Conservation (phyloP, 345 rosid species). For the Tarenaya hassleriana region DNA sequence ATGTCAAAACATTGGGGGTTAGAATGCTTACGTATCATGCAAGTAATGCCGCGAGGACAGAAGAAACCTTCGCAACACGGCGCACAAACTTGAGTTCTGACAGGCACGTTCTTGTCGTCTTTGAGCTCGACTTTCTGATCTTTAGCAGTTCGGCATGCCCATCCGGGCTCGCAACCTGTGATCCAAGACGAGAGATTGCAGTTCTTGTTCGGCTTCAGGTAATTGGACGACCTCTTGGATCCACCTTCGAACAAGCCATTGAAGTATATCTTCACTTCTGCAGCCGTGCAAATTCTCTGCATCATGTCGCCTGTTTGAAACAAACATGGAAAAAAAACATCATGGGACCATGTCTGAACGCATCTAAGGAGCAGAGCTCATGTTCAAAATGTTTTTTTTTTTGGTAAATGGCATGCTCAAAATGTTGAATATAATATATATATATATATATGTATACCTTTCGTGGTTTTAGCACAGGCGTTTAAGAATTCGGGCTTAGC, state of each 20-base stretch:
- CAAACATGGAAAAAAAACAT: constrained; percentile 16
- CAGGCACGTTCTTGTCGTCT: constrained; percentile 52
- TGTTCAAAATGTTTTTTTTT: not conserved
- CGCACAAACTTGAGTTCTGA: constrained; percentile 41
- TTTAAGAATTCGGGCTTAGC: constrained; percentile 45
- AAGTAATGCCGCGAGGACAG: constrained; percentile 93
- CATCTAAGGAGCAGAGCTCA: no score
- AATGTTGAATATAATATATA: no score
- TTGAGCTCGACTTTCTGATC: constrained; percentile 42
- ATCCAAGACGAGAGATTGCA: constrained; percentile 86
- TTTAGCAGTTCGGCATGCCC: constrained; percentile 66
- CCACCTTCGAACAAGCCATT: constrained; percentile 38
- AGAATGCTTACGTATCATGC: constrained; percentile 99
- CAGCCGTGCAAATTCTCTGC: constrained; percentile 75
- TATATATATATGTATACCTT: constrained; percentile 40
- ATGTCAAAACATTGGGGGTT: no score
- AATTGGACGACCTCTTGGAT: constrained; percentile 38
- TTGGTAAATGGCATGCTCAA: no score
- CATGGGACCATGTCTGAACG: not conserved
- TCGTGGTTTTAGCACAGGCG: constrained; percentile 47
- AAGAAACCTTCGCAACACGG: constrained; percentile 95
- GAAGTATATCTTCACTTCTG: constrained; percentile 79
- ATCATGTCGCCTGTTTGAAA: constrained; percentile 54
- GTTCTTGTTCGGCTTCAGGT: constrained; percentile 76
- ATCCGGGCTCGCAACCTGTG: constrained; percentile 97